Base-by-base conservation (phyloP, 2,329 filamentous ascomycete species). In the Trichoderma atrobrunneum region DNA sequence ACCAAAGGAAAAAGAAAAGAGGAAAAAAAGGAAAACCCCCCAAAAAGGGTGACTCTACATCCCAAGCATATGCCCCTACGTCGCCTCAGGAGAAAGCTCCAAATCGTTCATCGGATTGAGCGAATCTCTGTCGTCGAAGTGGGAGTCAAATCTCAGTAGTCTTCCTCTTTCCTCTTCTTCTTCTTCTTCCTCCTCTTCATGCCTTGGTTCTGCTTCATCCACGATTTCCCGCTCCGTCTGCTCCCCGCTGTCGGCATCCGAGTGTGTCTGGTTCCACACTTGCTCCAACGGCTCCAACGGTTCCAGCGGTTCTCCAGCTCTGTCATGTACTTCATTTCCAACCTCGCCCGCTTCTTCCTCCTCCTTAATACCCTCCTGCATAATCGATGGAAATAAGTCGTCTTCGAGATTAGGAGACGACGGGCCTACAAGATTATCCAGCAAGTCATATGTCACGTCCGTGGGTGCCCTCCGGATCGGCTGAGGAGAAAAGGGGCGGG, bases 401-500 rank as follows among this genome's bases (percentile, higher is more conserved):
- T 66, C 51, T 10, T 63, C 56, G 2, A 16, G 57, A 12, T 14
- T 59, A 11, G 32, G 43, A 56, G 48, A 61, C 30, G 1, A 65
- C 11, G 60, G 74, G 4, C 71, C 72, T 30, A 77, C 74, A 2
- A 78, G 80, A 8, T 78, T 67, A 48, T 57, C 78, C 10, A 84
- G 71, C 4, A 81, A 83, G 61, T 84, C 82, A 67, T 78, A 80
- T 34, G 82, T 82, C 39, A 84, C 82, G 43, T 83, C 83, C 28
- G 82, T 83, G 21, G 82, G 81, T 12, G 80, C 76, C 1, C 82
- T 78, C 11, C 83, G 79, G 57, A 84, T 84, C 28, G 82, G 88
- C 76, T 88, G 87, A 3, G 89, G 89, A 18, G 87, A 89, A 75
- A 91, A 91, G 0, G 89, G 89, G 36, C 89, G 79, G 21, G 87